Conservation (phyloP, 441 rosid genomes). For the Brassica balearica region DNA sequence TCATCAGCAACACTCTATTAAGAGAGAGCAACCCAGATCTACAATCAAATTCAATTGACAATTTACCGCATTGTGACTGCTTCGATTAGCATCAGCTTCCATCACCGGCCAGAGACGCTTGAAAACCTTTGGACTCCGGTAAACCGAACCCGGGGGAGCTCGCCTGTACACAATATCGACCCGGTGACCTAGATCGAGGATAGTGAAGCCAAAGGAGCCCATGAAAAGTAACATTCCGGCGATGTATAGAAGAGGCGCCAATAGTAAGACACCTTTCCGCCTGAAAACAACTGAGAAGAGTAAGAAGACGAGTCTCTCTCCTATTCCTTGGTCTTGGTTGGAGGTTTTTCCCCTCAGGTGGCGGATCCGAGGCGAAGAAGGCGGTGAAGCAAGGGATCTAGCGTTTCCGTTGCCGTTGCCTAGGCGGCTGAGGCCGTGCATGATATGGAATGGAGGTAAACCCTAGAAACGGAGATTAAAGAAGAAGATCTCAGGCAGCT, state of each 20-base stretch:
- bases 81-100: slow-evolving; percentile 72
- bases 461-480: slow-evolving; percentile 32
- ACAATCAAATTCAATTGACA: not conserved
- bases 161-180: slow-evolving; percentile 60
- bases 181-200: slow-evolving; percentile 63
- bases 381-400: slow-evolving; percentile 71
- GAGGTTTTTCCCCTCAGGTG: slow-evolving; percentile 54
- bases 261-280: slow-evolving; percentile 74
- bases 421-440: slow-evolving; percentile 94
- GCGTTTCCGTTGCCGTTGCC: slow-evolving; percentile 67
- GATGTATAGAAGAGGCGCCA: slow-evolving; percentile 88
- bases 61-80: slow-evolving; percentile 65
- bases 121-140: slow-evolving; percentile 88
- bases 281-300: slow-evolving; percentile 66
- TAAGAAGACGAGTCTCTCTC: slow-evolving; percentile 60
- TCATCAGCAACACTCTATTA: slow-evolving; percentile 21
- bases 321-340: slow-evolving; percentile 62
- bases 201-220: slow-evolving; percentile 85
- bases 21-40: slow-evolving; percentile 3
- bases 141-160: slow-evolving; percentile 76
- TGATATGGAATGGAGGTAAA: slow-evolving; percentile 34
- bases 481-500: slow-evolving; percentile 7
- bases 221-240: slow-evolving; percentile 81
- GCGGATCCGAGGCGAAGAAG: slow-evolving; percentile 82
- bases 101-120: slow-evolving; percentile 80